Percentiles rank a stretch among this genome's conserved stretches.
phyloP scores from a whole-genome alignment of 371 early-diverging fungal species.

The Lichtheimia hyalospora region DNA sequence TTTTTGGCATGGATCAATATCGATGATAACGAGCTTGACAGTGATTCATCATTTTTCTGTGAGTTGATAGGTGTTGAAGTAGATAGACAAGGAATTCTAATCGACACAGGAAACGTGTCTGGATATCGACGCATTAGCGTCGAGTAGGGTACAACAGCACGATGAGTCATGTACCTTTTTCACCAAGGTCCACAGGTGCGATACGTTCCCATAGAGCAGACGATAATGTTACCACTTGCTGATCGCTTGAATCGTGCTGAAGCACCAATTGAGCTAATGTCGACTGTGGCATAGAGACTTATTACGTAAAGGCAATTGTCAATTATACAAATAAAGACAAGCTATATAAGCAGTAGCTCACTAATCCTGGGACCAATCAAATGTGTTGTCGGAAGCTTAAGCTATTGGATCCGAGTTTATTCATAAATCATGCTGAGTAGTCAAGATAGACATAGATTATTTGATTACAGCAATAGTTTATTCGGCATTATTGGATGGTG shows the following conservation, averaged over 20 bases:
- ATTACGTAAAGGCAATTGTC: neutral
- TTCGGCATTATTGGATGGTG: neutral
- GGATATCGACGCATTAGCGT: neutral
- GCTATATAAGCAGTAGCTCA: too few relatives aligned
- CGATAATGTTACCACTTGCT: constrained; percentile 15
- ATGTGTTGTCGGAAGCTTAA: too few relatives aligned
- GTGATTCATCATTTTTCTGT: neutral
- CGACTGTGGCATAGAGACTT: constrained; percentile 13
- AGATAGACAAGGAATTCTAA: constrained; percentile 17
- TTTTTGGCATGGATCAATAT: constrained; percentile 15
- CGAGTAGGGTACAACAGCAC: neutral
- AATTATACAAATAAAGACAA: too few relatives aligned
- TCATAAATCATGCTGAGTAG: neutral
- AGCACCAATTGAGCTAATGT: constrained; percentile 13
- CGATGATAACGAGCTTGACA: neutral
- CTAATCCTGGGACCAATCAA: too few relatives aligned
- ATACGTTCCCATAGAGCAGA: constrained; percentile 17
- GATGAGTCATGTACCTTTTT: constrained; percentile 3
- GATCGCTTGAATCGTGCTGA: constrained; percentile 6
- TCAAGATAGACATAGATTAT: neutral
- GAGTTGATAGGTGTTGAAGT: constrained; percentile 7
- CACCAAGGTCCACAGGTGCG: neutral
- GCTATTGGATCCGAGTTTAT: too few relatives aligned
- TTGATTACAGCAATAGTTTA: too few relatives aligned
- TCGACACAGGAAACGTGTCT: constrained; percentile 12